Evolutionary conservation across 768 basidiomycete species (phyloP).

Genomic region (Xerocomus spinulosus): DNA sequence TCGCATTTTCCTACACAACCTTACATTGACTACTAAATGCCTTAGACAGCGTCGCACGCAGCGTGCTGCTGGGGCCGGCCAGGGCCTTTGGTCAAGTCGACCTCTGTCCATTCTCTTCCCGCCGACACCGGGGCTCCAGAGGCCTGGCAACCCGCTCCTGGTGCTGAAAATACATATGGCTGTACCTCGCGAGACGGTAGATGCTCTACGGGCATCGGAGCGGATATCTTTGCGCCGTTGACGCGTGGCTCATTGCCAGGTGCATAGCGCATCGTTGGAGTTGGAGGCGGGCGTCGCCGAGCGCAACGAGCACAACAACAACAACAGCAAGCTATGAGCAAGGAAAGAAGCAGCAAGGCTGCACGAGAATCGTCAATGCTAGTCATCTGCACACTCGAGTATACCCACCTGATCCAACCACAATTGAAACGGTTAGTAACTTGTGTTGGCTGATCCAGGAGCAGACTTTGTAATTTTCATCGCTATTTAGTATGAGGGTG

Average conservation of each 20-base stretch:
- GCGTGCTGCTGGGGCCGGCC: background rate
- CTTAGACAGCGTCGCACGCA: background rate
- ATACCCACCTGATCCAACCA: conserved; percentile 4
- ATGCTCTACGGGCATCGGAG: background rate
- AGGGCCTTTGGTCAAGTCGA: conserved; percentile 1
- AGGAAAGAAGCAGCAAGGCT: conserved; percentile 4
- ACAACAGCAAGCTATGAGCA: background rate
- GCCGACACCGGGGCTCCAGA: background rate
- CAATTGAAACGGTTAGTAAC: background rate
- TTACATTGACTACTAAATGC: background rate
- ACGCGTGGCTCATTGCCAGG: background rate
- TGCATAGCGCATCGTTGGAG: background rate
- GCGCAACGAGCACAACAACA: background rate
- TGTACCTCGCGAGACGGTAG: background rate
- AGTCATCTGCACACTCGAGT: background rate
- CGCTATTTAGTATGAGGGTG: conserved; percentile 1
- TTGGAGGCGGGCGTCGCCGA: background rate
- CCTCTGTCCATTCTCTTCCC: conserved; percentile 1
- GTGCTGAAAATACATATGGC: conserved; percentile 5
- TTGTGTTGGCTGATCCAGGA: conserved; percentile 1
- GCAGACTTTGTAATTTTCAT: conserved; percentile 7
- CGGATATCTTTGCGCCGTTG: background rate
- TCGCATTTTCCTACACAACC: background rate
- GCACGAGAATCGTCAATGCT: background rate
- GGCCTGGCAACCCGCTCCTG: background rate